A percentile compares a stretch with the other conserved stretches of the same genome.
Evolutionary conservation across 2,329 filamentous ascomycete species (phyloP).

Genomic region (Calycina herbarum): DNA sequence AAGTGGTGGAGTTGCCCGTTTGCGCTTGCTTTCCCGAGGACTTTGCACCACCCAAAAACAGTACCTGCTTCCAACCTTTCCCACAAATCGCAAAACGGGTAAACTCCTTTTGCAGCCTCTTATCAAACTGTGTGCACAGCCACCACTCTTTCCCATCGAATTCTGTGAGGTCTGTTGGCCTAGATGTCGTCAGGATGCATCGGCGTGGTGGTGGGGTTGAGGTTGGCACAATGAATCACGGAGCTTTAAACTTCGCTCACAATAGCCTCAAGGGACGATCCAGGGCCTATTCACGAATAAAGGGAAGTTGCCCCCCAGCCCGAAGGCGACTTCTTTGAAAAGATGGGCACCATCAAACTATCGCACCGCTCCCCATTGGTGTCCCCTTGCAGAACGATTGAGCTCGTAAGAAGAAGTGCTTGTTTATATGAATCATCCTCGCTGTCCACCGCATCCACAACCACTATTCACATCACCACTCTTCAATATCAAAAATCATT

Average conservation of each 20-base stretch:
- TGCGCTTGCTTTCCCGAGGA: neutral
- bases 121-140: constrained; percentile 14
- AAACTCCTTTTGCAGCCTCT: neutral
- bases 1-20: neutral
- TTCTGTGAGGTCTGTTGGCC: constrained; percentile 13
- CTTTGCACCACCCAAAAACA: neutral
- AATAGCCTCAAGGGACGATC: neutral
- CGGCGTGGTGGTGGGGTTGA: constrained; percentile 15
- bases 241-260: constrained; percentile 11
- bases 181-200: constrained; percentile 26
- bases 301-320: constrained; percentile 22
- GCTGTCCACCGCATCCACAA: constrained; percentile 11
- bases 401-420: constrained; percentile 18
- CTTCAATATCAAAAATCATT: constrained; percentile 7
- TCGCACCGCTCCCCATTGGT: constrained; percentile 22
- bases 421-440: constrained; percentile 19
- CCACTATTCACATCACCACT: constrained; percentile 15
- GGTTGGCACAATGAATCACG: constrained; percentile 14
- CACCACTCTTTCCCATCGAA: neutral
- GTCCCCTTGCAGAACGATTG: constrained; percentile 31
- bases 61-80: constrained; percentile 9
- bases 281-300: constrained; percentile 21
- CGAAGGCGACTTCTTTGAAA: constrained; percentile 31
- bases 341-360: constrained; percentile 33
- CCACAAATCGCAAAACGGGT: neutral